These are phyloP conservation scores for Linum tenue DNA, from an alignment of 345 rosid species.

Conservation along the genomic window DNA sequence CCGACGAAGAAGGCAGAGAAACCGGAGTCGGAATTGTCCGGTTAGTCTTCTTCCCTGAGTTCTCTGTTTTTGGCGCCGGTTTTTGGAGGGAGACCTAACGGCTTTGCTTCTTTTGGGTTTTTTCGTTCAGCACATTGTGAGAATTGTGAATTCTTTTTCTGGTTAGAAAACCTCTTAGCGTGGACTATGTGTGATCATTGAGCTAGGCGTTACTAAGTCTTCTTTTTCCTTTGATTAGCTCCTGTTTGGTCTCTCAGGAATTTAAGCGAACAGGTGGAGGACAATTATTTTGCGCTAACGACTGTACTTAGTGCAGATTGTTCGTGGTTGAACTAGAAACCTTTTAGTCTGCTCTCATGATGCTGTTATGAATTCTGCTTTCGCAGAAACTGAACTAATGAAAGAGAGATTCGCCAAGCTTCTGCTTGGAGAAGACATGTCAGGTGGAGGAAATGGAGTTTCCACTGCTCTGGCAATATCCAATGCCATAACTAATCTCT, in stretches of 20 bases:
- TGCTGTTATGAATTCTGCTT: not conserved
- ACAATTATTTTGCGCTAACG: not conserved
- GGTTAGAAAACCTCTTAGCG: not conserved
- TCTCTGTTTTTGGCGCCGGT: not conserved
- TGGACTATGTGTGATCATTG: not conserved
- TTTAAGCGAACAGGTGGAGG: not conserved
- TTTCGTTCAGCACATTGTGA: not conserved
- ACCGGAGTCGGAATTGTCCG: constrained; percentile 9
- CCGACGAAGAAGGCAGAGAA: constrained; percentile 1
- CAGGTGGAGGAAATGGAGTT: constrained; percentile 42
- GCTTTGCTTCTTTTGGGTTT: not conserved
- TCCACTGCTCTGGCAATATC: constrained; percentile 40
- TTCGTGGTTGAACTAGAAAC: too few relatives aligned
- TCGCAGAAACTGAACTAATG: constrained; percentile 35
- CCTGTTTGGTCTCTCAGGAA: too few relatives aligned
- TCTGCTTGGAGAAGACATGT: constrained; percentile 55
- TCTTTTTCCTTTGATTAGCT: not conserved
- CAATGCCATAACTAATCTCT: constrained; percentile 31
- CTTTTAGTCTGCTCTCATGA: not conserved
- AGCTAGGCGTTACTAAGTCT: not conserved
- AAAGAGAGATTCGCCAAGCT: constrained; percentile 42
- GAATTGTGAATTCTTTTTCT: too few relatives aligned
- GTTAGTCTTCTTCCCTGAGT: constrained; percentile 7
- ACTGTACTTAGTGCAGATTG: too few relatives aligned
- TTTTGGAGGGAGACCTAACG: not conserved